phyloP scores from a whole-genome alignment of 169 alveolate genomes.

The Babesia ovis region DNA sequence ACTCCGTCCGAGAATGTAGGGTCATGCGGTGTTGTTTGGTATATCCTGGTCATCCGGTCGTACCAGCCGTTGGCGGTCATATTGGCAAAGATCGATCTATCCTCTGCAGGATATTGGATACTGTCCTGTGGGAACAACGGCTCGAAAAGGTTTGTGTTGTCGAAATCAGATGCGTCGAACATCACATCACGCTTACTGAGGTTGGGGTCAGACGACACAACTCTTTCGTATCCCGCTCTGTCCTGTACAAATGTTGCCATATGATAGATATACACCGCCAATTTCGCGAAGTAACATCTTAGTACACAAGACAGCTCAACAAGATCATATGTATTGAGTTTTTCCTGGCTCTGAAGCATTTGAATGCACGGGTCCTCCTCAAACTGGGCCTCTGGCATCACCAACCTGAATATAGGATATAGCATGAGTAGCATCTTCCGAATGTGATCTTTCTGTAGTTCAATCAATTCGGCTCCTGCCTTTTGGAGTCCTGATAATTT shows the following conservation, averaged over 20 bases:
- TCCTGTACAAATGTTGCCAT: conserved; percentile 34
- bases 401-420: conserved; percentile 22
- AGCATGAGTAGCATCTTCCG: conserved; percentile 15
- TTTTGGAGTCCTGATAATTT: conserved; percentile 7
- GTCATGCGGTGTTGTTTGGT: background rate
- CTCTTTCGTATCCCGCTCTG: conserved; percentile 15
- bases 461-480: conserved; percentile 28
- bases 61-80: background rate
- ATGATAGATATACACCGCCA: conserved; percentile 27
- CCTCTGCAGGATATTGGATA: background rate
- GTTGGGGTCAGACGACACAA: conserved; percentile 26
- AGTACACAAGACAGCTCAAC: conserved; percentile 34
- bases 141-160: background rate
- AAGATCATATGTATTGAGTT: conserved; percentile 11
- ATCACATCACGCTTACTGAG: background rate
- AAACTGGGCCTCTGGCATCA: conserved; percentile 31
- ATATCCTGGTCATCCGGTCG: background rate
- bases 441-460: conserved; percentile 33
- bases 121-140: background rate
- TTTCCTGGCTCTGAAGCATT: background rate
- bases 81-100: background rate
- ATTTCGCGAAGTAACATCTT: conserved; percentile 31
- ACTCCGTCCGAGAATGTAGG: background rate
- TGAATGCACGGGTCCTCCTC: conserved; percentile 25
- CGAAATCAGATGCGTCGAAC: background rate